A percentile compares a stretch with the other conserved stretches of the same genome.
Conservation (phyloP, 768 basidiomycete genomes). For the Coprinellus micaceus region DNA sequence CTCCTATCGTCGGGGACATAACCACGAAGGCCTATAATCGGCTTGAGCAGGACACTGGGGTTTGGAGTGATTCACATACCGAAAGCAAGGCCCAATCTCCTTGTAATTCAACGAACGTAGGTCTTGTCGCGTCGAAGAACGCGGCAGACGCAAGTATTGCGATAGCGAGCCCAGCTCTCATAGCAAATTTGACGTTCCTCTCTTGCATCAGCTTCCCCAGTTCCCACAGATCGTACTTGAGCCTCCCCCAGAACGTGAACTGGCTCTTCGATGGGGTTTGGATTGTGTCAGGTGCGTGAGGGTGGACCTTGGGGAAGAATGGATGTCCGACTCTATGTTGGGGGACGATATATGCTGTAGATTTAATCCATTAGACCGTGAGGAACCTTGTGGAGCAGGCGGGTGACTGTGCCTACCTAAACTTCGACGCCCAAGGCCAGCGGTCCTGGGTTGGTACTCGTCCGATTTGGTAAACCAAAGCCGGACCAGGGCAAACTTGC, state of each 20-base stretch:
- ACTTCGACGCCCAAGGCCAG: conserved; percentile 14
- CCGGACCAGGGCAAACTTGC: conserved; percentile 11
- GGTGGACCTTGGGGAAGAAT: conserved; percentile 75
- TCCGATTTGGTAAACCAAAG: conserved; percentile 8
- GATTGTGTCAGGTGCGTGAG: conserved; percentile 82
- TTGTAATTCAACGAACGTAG: conserved; percentile 73
- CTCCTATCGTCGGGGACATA: conserved; percentile 87
- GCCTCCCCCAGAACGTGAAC: conserved; percentile 55
- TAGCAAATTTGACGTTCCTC: conserved; percentile 78
- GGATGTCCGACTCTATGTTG: conserved; percentile 47
- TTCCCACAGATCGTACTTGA: conserved; percentile 72
- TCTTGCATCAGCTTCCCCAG: conserved; percentile 62
- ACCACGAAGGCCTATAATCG: conserved; percentile 75
- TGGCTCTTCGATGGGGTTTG: conserved; percentile 68
- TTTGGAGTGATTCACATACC: conserved; percentile 37
- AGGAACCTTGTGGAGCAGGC: too few relatives aligned
- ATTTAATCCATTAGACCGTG: too few relatives aligned
- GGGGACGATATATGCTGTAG: conserved; percentile 50
- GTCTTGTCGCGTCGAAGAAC: conserved; percentile 76
- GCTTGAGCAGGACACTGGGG: not conserved
- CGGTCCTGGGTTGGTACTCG: conserved; percentile 2
- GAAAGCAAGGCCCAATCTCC: conserved; percentile 98
- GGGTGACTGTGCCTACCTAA: conserved; percentile 38
- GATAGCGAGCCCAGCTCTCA: conserved; percentile 83
- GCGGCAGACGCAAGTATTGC: conserved; percentile 85